Conservation (phyloP, 306 rosid genomes). For the Rosa rugosa region DNA sequence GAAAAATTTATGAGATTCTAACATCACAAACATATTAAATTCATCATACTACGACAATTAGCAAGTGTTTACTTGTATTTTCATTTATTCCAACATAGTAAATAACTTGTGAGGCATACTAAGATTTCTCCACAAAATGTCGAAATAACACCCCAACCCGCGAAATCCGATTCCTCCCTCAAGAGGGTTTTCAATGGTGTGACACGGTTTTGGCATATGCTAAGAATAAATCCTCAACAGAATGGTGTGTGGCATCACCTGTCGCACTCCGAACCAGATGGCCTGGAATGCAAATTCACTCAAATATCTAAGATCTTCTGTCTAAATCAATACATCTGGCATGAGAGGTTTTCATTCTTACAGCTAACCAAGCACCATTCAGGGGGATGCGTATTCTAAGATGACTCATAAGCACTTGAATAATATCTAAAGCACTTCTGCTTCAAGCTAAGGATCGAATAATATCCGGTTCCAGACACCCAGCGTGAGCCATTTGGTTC, state of each 20-base stretch:
- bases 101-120: background rate
- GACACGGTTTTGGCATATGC: background rate
- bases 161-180: background rate
- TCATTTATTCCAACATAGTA: background rate
- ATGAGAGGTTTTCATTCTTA: background rate
- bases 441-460: slow-evolving; percentile 2
- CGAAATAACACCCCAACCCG: background rate
- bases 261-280: slow-evolving; percentile 19
- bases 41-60: too few species aligned
- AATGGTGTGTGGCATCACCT: slow-evolving; percentile 4
- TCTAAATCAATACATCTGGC: slow-evolving; percentile 3
- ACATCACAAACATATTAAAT: too few species aligned
- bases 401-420: background rate
- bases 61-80: background rate
- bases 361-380: slow-evolving; percentile 1
- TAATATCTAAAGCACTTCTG: background rate
- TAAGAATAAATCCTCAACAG: background rate
- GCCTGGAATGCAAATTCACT: background rate
- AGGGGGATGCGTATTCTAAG: background rate
- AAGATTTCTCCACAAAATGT: background rate
- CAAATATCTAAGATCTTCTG: slow-evolving; percentile 4
- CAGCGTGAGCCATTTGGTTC: slow-evolving; percentile 36
- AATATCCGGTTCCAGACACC: background rate
- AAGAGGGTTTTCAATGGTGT: background rate
- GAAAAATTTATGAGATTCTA: too few species aligned